Evolutionary conservation across 257 asterid species (phyloP).

Genomic region (Forsythia viridissima): DNA sequence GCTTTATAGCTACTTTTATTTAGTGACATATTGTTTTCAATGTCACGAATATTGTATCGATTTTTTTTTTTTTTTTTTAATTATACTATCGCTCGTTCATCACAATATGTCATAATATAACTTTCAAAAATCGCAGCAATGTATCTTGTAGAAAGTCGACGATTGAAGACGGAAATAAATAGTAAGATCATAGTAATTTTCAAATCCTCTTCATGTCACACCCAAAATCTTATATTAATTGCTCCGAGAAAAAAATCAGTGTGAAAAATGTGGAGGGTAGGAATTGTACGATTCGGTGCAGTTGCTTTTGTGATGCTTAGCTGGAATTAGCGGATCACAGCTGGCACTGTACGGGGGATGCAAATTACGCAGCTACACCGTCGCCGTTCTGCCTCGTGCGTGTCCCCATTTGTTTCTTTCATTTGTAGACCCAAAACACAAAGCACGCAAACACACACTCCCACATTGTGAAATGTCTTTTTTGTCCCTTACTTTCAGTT

Average conservation of each 20-base stretch:
- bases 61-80: no score
- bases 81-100: no score
- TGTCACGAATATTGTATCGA: no score
- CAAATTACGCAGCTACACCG: constrained; percentile 40
- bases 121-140: no score
- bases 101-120: no score
- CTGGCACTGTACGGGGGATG: constrained; percentile 52
- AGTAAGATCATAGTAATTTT: no score
- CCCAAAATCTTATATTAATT: neutral
- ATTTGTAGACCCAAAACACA: neutral
- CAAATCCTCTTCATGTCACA: no score
- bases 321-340: constrained; percentile 72
- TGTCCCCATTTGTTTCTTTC: constrained; percentile 2
- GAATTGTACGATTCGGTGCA: constrained; percentile 29
- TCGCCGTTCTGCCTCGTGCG: constrained; percentile 45
- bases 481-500: constrained; percentile 19
- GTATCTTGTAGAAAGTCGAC: no score
- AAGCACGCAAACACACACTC: constrained; percentile 15
- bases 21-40: no score
- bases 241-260: neutral
- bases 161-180: no score
- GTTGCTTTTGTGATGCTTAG: constrained; percentile 45
- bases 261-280: neutral
- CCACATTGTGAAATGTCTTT: constrained; percentile 29
- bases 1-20: no score